Base-by-base conservation (phyloP, 2,329 filamentous ascomycete genomes). In the Fusarium pseudonygamai region DNA sequence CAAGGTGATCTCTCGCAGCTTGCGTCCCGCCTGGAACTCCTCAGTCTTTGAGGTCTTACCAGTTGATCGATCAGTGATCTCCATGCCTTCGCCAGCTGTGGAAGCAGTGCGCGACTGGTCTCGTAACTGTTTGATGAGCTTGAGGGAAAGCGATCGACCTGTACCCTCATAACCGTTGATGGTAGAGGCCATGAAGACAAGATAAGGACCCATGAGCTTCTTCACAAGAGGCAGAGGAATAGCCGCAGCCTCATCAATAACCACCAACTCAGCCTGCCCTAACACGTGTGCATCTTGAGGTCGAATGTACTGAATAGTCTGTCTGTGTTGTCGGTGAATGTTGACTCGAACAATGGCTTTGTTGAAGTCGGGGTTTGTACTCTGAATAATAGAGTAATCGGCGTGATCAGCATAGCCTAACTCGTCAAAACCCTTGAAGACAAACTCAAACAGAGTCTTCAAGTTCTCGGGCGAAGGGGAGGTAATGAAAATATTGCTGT, bases 91-190 rank as follows among this genome's bases (percentile, higher is more conserved):
- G 34, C 84, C 86, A 3, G 83, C 75, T 61, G 89, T 89, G 12
- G 86, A 82, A 24, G 87, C 88, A 43, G 90, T 90, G 77, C 93
- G 88, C 39, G 96, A 97, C 80, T 99, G 95, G 78, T 99, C 96
- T 66, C 96, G 92, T 30, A 99, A 89, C 83, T 99, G 96, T 81
- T 98, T 97, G 73, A 99, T 98, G 74, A 99, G 88, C 84, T 99
- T 99, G 60, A 99, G 86, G 1, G 96, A 98, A 11, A 99, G 87
- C 2, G 96, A 98, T 65, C 96, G 91, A 45, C 96, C 96, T 12
- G 96, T 99, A 64, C 96, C 96, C 85, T 99, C 96, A 81, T 99
- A 99, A 66, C 96, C 96, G 80, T 98, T 98, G 84, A 99, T 98
- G 4, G 96, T 99, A 2, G 96, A 99, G 2, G 97, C 95, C 96